Evolutionary conservation across 495 filamentous ascomycete species (phyloP).

Genomic region (Penicillium atrosanguineum): DNA sequence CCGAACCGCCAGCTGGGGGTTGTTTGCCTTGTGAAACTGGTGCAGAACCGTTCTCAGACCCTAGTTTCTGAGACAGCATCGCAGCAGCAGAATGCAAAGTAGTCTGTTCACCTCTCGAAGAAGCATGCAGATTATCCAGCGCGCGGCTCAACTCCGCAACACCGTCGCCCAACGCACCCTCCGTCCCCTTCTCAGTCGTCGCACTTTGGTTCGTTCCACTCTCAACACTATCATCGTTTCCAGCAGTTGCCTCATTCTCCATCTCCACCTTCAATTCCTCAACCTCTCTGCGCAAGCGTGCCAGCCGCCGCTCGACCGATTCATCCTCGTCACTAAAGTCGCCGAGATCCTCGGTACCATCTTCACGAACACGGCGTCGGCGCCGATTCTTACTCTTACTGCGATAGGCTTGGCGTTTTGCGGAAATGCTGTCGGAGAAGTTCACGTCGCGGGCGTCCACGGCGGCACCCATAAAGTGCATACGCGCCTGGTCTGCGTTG

Average conservation of each 20-base stretch:
- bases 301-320: slow-evolving; percentile 70
- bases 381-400: slow-evolving; percentile 54
- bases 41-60: slow-evolving; percentile 10
- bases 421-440: slow-evolving; percentile 77
- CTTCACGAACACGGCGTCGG: slow-evolving; percentile 56
- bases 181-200: slow-evolving; percentile 22
- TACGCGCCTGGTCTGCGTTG: slow-evolving; percentile 73
- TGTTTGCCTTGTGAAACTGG: slow-evolving; percentile 10
- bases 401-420: slow-evolving; percentile 78
- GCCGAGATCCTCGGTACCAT: slow-evolving; percentile 55
- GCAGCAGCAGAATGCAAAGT: slow-evolving; percentile 37
- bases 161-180: slow-evolving; percentile 40
- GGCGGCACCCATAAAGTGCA: slow-evolving; percentile 69
- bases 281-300: slow-evolving; percentile 72
- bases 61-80: slow-evolving; percentile 33
- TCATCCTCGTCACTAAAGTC: slow-evolving; percentile 71
- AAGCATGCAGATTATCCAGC: slow-evolving; percentile 54
- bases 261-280: slow-evolving; percentile 74
- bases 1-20: neutral
- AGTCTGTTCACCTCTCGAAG: slow-evolving; percentile 29
- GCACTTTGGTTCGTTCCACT: neutral
- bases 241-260: slow-evolving; percentile 20
- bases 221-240: slow-evolving; percentile 8
- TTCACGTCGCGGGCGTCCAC: slow-evolving; percentile 73
- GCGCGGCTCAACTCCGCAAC: slow-evolving; percentile 62